phyloP scores from a whole-genome alignment of 2,329 filamentous ascomycete species.

The Trichoderma endophyticum region DNA sequence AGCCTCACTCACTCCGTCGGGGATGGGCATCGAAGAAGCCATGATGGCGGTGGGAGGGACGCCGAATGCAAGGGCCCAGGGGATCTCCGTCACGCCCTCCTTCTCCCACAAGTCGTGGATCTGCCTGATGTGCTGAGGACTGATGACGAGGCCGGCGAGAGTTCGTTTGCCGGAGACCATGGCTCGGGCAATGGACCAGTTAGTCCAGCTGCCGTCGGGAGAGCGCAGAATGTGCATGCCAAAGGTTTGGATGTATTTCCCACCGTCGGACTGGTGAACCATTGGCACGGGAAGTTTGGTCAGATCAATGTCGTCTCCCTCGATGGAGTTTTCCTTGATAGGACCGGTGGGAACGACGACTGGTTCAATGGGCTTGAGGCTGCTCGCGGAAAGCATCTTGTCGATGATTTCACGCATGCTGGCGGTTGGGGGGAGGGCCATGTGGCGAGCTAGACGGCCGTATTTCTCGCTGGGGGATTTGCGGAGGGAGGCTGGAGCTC shows the following conservation, averaged over 20 bases:
- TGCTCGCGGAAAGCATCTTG: constrained; percentile 33
- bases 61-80: constrained; percentile 47
- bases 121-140: constrained; percentile 45
- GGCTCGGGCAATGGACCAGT: constrained; percentile 42
- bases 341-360: neutral
- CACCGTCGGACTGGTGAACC: neutral
- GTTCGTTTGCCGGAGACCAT: constrained; percentile 46
- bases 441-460: constrained; percentile 40
- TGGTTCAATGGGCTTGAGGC: neutral
- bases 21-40: constrained; percentile 47
- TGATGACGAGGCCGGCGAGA: constrained; percentile 40
- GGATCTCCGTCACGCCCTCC: constrained; percentile 40
- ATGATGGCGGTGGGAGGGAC: constrained; percentile 49
- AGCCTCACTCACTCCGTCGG: constrained; percentile 46
- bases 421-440: constrained; percentile 40
- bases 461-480: constrained; percentile 33
- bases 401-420: constrained; percentile 35
- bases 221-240: neutral
- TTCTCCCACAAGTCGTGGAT: constrained; percentile 48
- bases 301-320: neutral
- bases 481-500: constrained; percentile 40
- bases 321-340: neutral
- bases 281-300: neutral
- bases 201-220: neutral
- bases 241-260: neutral